Evolutionary conservation across 1,284 basidiomycete species (phyloP).

Genomic region (Tetrapyrgos nigripes): DNA sequence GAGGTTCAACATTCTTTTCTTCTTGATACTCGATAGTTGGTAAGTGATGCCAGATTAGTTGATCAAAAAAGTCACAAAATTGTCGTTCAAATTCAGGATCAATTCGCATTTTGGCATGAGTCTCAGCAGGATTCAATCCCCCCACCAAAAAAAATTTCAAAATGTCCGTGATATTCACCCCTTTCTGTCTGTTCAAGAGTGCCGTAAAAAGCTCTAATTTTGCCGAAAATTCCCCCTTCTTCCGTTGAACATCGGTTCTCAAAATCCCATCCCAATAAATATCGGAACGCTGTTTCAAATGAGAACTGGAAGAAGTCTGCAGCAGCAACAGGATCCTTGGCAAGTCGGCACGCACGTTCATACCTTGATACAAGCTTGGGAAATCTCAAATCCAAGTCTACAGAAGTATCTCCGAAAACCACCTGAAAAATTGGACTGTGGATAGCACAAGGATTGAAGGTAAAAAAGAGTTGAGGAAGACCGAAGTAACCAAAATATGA

Average conservation of each 20-base stretch:
- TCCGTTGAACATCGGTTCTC: slow-evolving; percentile 1
- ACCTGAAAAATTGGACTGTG: slow-evolving; percentile 34
- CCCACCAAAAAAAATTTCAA: slow-evolving; percentile 37
- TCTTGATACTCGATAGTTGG: background rate
- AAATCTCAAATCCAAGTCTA: slow-evolving; percentile 21
- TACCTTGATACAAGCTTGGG: background rate
- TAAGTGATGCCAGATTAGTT: slow-evolving; percentile 10
- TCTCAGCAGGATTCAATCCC: slow-evolving; percentile 25
- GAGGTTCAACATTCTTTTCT: background rate
- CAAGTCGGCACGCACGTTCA: slow-evolving; percentile 24
- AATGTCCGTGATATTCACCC: slow-evolving; percentile 36
- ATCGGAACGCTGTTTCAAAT: slow-evolving; percentile 26
- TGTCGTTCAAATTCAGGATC: slow-evolving; percentile 14
- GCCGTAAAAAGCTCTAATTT: slow-evolving; percentile 34
- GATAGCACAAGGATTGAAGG: slow-evolving; percentile 37
- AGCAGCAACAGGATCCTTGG: slow-evolving; percentile 31
- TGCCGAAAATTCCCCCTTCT: slow-evolving; percentile 30
- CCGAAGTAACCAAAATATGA: slow-evolving; percentile 29
- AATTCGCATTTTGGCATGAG: slow-evolving; percentile 11
- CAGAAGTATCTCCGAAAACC: slow-evolving; percentile 28
- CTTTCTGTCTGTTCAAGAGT: slow-evolving; percentile 36
- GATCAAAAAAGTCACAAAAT: slow-evolving; percentile 12
- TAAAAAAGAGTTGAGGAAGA: slow-evolving; percentile 34
- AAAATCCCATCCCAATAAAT: slow-evolving; percentile 24
- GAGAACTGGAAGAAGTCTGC: slow-evolving; percentile 34